Evolutionary conservation across 2,329 filamentous ascomycete genomes (phyloP), one percentile per base, ranked within the genome.

Genomic region (Fusarium avenaceum): DNA sequence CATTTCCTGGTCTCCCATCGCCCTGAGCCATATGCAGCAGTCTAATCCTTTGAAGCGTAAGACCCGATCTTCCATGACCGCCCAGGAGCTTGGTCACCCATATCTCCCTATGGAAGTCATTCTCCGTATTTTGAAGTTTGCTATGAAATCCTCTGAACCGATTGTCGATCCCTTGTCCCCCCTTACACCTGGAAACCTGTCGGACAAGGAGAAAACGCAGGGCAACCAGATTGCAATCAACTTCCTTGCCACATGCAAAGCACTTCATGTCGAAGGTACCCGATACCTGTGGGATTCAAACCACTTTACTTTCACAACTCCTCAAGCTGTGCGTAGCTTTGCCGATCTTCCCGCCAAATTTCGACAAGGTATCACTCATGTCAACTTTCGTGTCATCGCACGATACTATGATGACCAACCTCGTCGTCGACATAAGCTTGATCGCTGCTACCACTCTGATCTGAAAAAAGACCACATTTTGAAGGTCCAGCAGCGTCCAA

Each of bases 81-180:
- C 74, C 8, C 68, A 71, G 57, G 74, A 79, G 30, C 67, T 73
- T 30, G 67, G 75, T 45, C 67, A 71, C n/a, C 84, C 83, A 1
- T 77, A 80, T 40, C 77, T 87, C 13, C 86, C 86, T 1, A 81
- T 80, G 28, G 86, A 88, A 74, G 80, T 88, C 44, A 79, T 86
- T 51, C 74, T 88, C 26, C 80, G 80, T 33, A 83, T 88, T 50
- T 78, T 88, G 46, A 80, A 81, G 42, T 85, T 83, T 69, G 81
- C 85, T 28, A 61, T 88, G 73, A 83, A 81, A 26, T 84, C 83
- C 69, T 72, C 79, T 1, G 61, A 78, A 32, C 82, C 86, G 32
- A 86, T 88, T 65, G 78, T 87, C 48, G 85, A 88, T 59, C 86
- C 86, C 4, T 77, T 88, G 43, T 84, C 79, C 48, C 81, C 80